Evolutionary conservation across 106 monocot genomes (phyloP), one percentile per base, ranked within the genome.

Genomic region (Allium cepa): DNA sequence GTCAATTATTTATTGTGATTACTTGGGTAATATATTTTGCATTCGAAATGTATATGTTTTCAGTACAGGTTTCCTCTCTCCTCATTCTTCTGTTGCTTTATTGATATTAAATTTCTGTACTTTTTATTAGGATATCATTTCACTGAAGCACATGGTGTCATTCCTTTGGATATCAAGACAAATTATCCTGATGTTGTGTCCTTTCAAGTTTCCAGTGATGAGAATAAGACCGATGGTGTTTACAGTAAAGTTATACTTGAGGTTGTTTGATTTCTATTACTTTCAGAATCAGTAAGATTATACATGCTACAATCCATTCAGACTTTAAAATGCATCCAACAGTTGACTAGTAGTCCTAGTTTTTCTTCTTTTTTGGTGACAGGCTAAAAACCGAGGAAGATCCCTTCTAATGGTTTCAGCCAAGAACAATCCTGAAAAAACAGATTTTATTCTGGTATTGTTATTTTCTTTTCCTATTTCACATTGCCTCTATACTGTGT

Each of bases 141-240:
- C 61, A 55, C 72, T 77, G 88, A 97, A 81, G 96, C 96, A 70
- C 71, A 84, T 79, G 88, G 74, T 69, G 75, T 80, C 55, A 82
- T 81, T 64, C 74, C 86, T 66, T 26, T 97, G 49, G 82, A 92
- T 28, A 49, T 89, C 80, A 86, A 84, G 61, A 97, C 84, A 16
- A 92, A 92, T 82, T 73, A 81, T 70, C 88, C 88, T 60, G 79
- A 97, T 83, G 56, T 97, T 59, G 66, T 97, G 17, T 78, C 92
- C 8, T 69, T 89, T 63, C 52, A 79, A 46, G 60, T 62, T 58
- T 69, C 77, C 61, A 84, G 60, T 46, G 73, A 60, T 62, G 65
- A 50, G 47, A 59, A 77, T 47, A 73, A 45, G 72, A 70, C 76
- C 22, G 62, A 76, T 57, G 49, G 9, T 65, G 69, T 60, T 12